Evolutionary conservation across 768 basidiomycete genomes (phyloP).

Genomic region (Calvatia gigantea): DNA sequence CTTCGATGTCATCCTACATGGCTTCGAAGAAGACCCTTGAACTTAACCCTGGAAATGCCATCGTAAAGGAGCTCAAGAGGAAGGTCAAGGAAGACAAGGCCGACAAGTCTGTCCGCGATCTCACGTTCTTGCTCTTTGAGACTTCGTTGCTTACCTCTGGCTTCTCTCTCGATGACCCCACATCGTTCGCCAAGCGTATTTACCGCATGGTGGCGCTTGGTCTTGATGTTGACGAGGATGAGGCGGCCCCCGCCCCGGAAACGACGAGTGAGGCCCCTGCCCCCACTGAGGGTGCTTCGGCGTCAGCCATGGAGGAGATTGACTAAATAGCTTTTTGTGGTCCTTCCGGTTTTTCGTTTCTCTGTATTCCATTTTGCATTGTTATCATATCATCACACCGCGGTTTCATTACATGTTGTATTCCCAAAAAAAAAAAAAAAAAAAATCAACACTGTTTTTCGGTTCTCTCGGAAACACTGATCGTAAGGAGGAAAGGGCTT

Average conservation of each 20-base stretch:
- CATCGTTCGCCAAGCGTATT: slow-evolving; percentile 93
- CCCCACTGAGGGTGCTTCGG: slow-evolving; percentile 54
- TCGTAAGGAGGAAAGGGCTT: background rate
- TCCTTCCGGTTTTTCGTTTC: slow-evolving; percentile 19
- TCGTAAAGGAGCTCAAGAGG: slow-evolving; percentile 93
- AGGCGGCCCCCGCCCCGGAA: slow-evolving; percentile 37
- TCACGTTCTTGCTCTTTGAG: slow-evolving; percentile 96
- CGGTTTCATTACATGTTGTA: background rate
- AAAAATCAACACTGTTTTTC: no score
- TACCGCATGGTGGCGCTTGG: slow-evolving; percentile 95
- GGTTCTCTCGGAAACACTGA: background rate
- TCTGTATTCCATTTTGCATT: slow-evolving; percentile 23
- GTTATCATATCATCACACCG: slow-evolving; percentile 22
- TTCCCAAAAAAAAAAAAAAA: no score
- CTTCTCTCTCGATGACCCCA: slow-evolving; percentile 94
- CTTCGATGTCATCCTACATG: slow-evolving; percentile 99
- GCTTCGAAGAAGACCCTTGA: slow-evolving; percentile 97
- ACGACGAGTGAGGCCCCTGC: slow-evolving; percentile 47
- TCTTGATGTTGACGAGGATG: slow-evolving; percentile 84
- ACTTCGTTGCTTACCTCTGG: slow-evolving; percentile 93
- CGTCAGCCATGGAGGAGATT: slow-evolving; percentile 97
- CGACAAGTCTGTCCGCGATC: slow-evolving; percentile 96
- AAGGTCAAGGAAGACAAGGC: slow-evolving; percentile 97
- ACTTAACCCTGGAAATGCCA: slow-evolving; percentile 87
- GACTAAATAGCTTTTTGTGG: slow-evolving; percentile 44